Percentiles rank a stretch among this genome's conserved stretches.
phyloP scores from a whole-genome alignment of 2,329 filamentous ascomycete species.

The Apiospora kogelbergensis region DNA sequence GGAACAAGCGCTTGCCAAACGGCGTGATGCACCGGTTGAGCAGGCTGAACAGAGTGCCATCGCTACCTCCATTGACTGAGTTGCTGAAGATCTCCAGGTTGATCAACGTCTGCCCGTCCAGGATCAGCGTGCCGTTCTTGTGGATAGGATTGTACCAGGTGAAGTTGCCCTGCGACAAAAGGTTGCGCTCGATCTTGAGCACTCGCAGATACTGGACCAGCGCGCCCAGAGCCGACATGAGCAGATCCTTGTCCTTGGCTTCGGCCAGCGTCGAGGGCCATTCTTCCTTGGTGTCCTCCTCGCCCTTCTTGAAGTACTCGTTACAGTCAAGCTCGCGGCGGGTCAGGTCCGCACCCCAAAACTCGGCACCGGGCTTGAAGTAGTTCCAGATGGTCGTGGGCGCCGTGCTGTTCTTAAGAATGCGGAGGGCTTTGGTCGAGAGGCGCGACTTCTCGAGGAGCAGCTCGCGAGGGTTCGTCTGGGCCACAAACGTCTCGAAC shows the following conservation, averaged over 20 bases:
- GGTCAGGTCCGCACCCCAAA: conserved; percentile 84
- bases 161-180: conserved; percentile 90
- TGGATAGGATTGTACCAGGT: conserved; percentile 88
- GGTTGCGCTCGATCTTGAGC: conserved; percentile 83
- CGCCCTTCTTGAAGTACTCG: conserved; percentile 71
- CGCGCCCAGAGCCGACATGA: conserved; percentile 90
- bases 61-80: conserved; percentile 78
- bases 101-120: conserved; percentile 94
- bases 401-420: conserved; percentile 92
- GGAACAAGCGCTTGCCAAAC: conserved; percentile 93
- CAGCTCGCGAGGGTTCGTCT: conserved; percentile 85
- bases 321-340: conserved; percentile 77
- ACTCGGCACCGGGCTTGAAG: conserved; percentile 82
- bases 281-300: conserved; percentile 62
- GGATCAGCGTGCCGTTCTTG: conserved; percentile 84
- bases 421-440: conserved; percentile 85
- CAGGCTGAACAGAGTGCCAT: conserved; percentile 87
- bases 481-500: conserved; percentile 95
- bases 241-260: conserved; percentile 72
- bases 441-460: conserved; percentile 84
- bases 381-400: conserved; percentile 96
- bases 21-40: conserved; percentile 94
- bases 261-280: conserved; percentile 79
- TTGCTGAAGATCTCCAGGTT: conserved; percentile 98
- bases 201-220: conserved; percentile 82